These are phyloP conservation scores for Petunia secreta DNA, from an alignment of 257 asterid species.

Conservation along the genomic window DNA sequence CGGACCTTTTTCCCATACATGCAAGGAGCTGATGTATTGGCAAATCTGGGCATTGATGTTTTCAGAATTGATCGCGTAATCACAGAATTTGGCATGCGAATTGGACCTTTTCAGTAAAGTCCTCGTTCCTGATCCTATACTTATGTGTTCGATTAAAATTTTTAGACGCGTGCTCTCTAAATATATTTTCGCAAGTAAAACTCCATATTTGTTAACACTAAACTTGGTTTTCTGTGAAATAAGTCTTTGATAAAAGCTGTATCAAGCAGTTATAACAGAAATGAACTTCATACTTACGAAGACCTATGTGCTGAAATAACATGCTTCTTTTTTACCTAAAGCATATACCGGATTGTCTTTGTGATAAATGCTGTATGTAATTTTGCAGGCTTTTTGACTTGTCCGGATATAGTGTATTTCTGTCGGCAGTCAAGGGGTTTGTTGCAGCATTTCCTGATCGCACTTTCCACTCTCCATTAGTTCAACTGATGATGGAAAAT, in stretches of 20 bases:
- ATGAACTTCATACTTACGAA: too few species aligned
- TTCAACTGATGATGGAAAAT: constrained; percentile 23
- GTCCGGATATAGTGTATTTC: constrained; percentile 22
- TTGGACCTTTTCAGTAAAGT: constrained; percentile 57
- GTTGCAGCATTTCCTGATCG: constrained; percentile 27
- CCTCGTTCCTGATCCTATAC: background rate
- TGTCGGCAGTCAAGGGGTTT: constrained; percentile 8
- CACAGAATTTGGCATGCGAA: constrained; percentile 53
- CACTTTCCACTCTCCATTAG: constrained; percentile 25
- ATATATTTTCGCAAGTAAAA: background rate
- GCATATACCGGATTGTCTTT: background rate
- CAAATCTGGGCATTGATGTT: constrained; percentile 48
- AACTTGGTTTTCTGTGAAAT: too few species aligned
- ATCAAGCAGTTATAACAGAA: too few species aligned
- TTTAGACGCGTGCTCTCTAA: background rate
- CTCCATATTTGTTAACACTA: too few species aligned
- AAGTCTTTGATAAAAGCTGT: too few species aligned
- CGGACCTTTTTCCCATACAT: constrained; percentile 48
- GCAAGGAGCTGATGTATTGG: constrained; percentile 50
- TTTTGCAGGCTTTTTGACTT: constrained; percentile 22
- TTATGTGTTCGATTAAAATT: background rate
- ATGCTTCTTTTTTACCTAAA: background rate
- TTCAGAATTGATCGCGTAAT: constrained; percentile 49
- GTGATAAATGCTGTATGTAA: too few species aligned
- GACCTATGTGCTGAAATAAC: background rate